Base-by-base conservation (phyloP, 2,329 filamentous ascomycete genomes). In the Pseudogymnoascus sp. region DNA sequence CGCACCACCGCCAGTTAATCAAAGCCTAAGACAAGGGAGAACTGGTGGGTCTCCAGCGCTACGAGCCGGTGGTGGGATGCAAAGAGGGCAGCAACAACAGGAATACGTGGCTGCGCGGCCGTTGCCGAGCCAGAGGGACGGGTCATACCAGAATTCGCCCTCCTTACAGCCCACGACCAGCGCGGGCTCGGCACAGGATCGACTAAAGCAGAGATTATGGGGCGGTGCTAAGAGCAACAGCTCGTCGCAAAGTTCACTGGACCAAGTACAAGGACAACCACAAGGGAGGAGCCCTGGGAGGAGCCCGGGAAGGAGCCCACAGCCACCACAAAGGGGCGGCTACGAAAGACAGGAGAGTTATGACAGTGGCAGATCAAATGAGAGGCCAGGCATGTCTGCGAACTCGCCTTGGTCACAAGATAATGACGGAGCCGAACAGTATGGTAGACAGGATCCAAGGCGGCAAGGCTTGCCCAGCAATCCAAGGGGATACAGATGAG, bases 141-240 rank as follows among this genome's bases (percentile, higher is more conserved):
- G 88, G 12, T 93, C 88, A 71, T 90, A 91, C 72, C 90, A 94
- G 77, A 83, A 74, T 59, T 76, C 67, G 66, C 72, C 42, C 60
- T 63, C 68, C 14, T 60, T 60, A 41, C 58, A 60, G 33, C 58
- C 33, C 35, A 60, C 38, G 22, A 60, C 2, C 58, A 71, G 71
- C 39, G 77, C 80, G 2, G 80, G 80, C 35, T 85, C 86, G 19
- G 91, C 91, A 60, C 90, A 95, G 76, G 90, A 96, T 69, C 81
- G 90, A 68, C 78, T 97, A 68, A 90, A 91, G 72, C 90, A 92
- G 69, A 80, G 90, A 65, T 77, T 96, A 52, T 91, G 91, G 81
- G 85, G 84, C 9, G 49, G 49, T 5, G 49, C 49, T 22, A 55
- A 55, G 49, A 55, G 49, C 49, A 55, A 55, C 49, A 55, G 49